Evolutionary conservation across 2,329 filamentous ascomycete species (phyloP), one percentile per base, ranked within the genome.

Genomic region (Escovopsis sp.): DNA sequence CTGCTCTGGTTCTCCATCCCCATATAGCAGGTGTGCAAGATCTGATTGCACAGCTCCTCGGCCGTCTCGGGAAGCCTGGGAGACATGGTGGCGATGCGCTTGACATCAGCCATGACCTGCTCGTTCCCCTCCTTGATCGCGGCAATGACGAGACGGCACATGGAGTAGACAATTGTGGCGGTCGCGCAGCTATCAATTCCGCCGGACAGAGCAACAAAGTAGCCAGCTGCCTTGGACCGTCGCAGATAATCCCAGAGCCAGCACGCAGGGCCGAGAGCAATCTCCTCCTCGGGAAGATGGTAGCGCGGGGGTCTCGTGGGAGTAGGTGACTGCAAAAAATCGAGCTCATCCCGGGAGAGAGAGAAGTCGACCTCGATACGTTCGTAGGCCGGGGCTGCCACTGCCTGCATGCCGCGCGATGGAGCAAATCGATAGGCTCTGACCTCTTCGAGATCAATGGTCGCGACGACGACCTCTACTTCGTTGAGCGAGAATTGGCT

Each of bases 391-490:
- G 41, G 39, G 9, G 44, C 16, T 32, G 40, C 36, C n/a, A 41
- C 45, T 13, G 46, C 47, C 31, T 49, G 47, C 15, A 46, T 35
- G 34, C 36, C 36, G 4, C 47, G 46, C 15, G 42, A 43, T 6
- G 37, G 40, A 14, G 38, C 20, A 13, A 35, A 43, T 15, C 29
- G 25, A 15, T 41, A 44, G 25, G 34, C 31, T 66, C 62, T n/a
- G 6, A 89, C 81, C 47, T 84, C 77, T 51, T 89, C 84, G 2
- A 84, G 62, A 50, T 83, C 78, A 7, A 83, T 66, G 0, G 76
- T 82, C 3, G 79, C 79, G 5, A 69, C 73, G 14, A 79, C 60
- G 4, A 83, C 76, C 50, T 83, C 78, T 6, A 83, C 77, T n/a
- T 66, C 65, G 74, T 77, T 44, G 2, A 81, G 53, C 12, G 68